A percentile compares a stretch with the other conserved stretches of the same genome.
Conservation (phyloP, 1,139 yeast species). For the Arxiozyma slooffiae region DNA sequence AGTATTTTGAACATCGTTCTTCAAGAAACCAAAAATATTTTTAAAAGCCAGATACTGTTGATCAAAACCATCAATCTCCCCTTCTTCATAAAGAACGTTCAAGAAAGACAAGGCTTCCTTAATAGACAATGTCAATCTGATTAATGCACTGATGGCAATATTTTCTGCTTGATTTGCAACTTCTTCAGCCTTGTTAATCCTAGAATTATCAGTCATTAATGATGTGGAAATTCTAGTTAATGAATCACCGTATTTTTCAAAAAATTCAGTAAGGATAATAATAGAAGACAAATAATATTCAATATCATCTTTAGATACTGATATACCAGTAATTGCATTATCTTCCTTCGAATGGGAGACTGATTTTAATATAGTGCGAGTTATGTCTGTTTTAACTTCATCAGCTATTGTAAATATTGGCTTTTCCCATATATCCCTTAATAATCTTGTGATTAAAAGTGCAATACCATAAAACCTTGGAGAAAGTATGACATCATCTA, state of each 20-base stretch:
- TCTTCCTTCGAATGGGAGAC: slow-evolving; percentile 9
- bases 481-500: slow-evolving; percentile 74
- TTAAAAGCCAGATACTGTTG: slow-evolving; percentile 38
- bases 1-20: slow-evolving; percentile 57
- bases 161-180: slow-evolving; percentile 81
- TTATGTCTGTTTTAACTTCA: slow-evolving; percentile 35
- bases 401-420: slow-evolving; percentile 48
- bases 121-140: slow-evolving; percentile 65
- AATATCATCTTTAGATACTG: slow-evolving; percentile 44
- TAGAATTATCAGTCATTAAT: slow-evolving; percentile 25
- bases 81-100: slow-evolving; percentile 71
- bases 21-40: slow-evolving; percentile 62
- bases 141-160: slow-evolving; percentile 71
- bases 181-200: slow-evolving; percentile 32
- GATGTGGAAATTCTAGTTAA: slow-evolving; percentile 53
- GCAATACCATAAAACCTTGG: slow-evolving; percentile 92
- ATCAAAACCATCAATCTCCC: slow-evolving; percentile 36
- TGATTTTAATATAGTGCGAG: slow-evolving; percentile 8
- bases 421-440: slow-evolving; percentile 68
- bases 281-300: slow-evolving; percentile 60
- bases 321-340: slow-evolving; percentile 21
- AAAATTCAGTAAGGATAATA: slow-evolving; percentile 46
- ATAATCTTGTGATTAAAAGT: slow-evolving; percentile 63
- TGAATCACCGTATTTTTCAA: slow-evolving; percentile 46
- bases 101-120: slow-evolving; percentile 87